Evolutionary conservation across 805 yeast species (phyloP).

Genomic region (Yamadazyma laniorum): DNA sequence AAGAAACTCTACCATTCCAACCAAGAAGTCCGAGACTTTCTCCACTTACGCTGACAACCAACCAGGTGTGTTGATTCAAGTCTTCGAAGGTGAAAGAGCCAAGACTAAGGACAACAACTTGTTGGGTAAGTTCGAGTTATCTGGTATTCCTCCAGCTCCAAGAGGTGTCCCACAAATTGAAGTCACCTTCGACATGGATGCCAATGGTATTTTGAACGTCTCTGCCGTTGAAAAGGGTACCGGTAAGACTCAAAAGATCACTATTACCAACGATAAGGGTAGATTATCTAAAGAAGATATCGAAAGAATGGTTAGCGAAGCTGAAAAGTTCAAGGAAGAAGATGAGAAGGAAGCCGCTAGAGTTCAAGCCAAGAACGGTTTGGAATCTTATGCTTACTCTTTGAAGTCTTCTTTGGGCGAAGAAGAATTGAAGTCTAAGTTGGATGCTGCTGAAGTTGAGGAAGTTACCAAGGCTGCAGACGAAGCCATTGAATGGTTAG

Average conservation of each 20-base stretch:
- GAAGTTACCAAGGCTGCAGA: conserved; percentile 75
- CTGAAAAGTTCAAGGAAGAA: conserved; percentile 95
- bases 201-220: conserved; percentile 95
- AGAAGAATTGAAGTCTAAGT: conserved; percentile 14
- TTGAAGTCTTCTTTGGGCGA: conserved; percentile 69
- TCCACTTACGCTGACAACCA: conserved; percentile 97
- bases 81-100: conserved; percentile 97
- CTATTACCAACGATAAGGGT: conserved; percentile 98
- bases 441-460: conserved; percentile 55
- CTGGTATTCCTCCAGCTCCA: conserved; percentile 98
- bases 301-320: conserved; percentile 96
- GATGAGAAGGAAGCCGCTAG: conserved; percentile 94
- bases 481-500: conserved; percentile 89
- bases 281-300: conserved; percentile 97
- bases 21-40: conserved; percentile 95
- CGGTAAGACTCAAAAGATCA: conserved; percentile 94
- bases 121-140: conserved; percentile 93
- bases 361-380: conserved; percentile 89
- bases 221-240: conserved; percentile 98
- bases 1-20: conserved; percentile 97
- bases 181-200: conserved; percentile 95
- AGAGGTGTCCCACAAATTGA: conserved; percentile 98
- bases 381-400: conserved; percentile 93
- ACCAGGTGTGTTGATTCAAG: conserved; percentile 98
- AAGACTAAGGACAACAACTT: conserved; percentile 93